These are phyloP conservation scores for Globisporangium echinulatum DNA, from an alignment of 352 stramenopile genomes.

Conservation along the genomic window DNA sequence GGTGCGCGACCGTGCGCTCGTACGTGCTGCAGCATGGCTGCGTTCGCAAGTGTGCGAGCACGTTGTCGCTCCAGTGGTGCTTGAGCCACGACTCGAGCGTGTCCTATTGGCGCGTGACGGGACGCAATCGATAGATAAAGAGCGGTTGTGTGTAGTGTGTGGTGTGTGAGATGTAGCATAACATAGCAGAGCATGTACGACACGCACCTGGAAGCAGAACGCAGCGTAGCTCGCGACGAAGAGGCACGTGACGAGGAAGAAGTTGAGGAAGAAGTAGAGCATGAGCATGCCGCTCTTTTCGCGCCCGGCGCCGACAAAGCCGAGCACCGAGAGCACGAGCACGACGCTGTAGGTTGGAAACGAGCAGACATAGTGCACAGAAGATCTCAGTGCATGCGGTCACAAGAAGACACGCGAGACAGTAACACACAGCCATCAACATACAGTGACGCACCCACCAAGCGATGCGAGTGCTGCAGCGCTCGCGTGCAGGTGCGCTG, in stretches of 20 bases:
- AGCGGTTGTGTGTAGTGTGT: neutral
- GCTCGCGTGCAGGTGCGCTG: constrained; percentile 40
- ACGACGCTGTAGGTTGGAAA: constrained; percentile 14
- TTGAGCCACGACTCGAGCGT: constrained; percentile 68
- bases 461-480: constrained; percentile 38
- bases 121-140: neutral
- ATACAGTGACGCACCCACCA: constrained; percentile 18
- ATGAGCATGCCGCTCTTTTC: constrained; percentile 67
- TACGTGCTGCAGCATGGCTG: constrained; percentile 54
- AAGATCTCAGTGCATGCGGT: too few species aligned
- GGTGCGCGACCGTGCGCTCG: constrained; percentile 35
- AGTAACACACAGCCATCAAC: too few species aligned
- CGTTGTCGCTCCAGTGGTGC: constrained; percentile 50
- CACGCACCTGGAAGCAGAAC: constrained; percentile 44
- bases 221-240: constrained; percentile 57
- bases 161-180: neutral
- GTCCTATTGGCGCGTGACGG: constrained; percentile 12
- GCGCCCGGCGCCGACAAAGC: constrained; percentile 51
- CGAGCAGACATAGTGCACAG: neutral
- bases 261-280: constrained; percentile 75
- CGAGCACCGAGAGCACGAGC: constrained; percentile 47
- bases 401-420: too few species aligned
- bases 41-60: constrained; percentile 37
- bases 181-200: too few species aligned
- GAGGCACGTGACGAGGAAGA: constrained; percentile 52